phyloP scores from a whole-genome alignment of 306 rosid species.

The Corylus americana region DNA sequence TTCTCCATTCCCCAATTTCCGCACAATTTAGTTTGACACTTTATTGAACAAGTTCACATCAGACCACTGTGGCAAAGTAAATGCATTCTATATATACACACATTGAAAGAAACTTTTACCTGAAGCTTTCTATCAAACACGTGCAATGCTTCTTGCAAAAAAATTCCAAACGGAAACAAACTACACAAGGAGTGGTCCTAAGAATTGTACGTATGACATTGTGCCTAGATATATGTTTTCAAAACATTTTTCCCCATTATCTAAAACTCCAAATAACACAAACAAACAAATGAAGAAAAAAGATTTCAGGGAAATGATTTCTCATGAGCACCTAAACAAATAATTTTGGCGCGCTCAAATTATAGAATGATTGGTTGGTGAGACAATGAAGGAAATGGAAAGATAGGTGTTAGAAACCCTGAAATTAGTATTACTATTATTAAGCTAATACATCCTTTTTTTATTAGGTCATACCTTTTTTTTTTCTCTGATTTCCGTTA shows the following conservation, averaged over 20 bases:
- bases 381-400: not conserved
- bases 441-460: too few relatives aligned
- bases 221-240: not conserved
- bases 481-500: too few relatives aligned
- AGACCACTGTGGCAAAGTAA: not conserved
- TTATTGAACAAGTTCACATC: not conserved
- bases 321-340: not conserved
- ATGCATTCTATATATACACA: not conserved
- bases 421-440: too few relatives aligned
- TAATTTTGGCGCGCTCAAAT: not conserved
- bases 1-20: not conserved
- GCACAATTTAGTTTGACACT: not conserved
- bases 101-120: not conserved
- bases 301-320: not conserved
- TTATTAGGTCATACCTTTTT: too few relatives aligned
- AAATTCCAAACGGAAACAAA: not conserved
- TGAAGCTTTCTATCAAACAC: conserved; percentile 19
- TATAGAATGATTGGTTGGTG: not conserved
- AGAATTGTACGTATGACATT: not conserved
- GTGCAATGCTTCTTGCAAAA: not conserved
- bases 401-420: not conserved
- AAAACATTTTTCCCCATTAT: not conserved
- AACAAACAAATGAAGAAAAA: not conserved
- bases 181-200: not conserved
- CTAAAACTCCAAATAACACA: not conserved